Evolutionary conservation across 2,329 filamentous ascomycete genomes (phyloP).

Genomic region (Neofusicoccum cordaticola): DNA sequence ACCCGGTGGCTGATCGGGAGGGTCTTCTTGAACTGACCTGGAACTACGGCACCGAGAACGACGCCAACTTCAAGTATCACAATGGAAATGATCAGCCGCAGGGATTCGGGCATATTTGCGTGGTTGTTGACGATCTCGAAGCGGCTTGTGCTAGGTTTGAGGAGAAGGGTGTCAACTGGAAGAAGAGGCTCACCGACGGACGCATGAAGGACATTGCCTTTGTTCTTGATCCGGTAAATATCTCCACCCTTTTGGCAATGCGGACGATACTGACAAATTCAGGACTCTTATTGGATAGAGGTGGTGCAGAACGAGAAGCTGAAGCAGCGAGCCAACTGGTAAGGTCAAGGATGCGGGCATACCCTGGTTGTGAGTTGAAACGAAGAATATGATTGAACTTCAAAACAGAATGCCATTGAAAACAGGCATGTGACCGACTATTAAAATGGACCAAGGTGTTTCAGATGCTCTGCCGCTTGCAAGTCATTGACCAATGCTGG

Average conservation of each 20-base stretch:
- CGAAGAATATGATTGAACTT: not conserved
- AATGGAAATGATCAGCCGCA: constrained; percentile 89
- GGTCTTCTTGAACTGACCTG: constrained; percentile 88
- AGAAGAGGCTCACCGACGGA: constrained; percentile 91
- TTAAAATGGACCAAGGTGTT: too few relatives aligned
- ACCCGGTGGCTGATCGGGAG: constrained; percentile 66
- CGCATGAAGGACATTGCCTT: constrained; percentile 93
- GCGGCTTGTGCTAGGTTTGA: constrained; percentile 86
- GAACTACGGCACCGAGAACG: constrained; percentile 80
- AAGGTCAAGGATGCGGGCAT: constrained; percentile 13
- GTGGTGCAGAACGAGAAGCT: constrained; percentile 75
- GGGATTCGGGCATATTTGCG: constrained; percentile 89
- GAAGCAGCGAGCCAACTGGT: constrained; percentile 43
- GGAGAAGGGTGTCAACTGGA: constrained; percentile 77
- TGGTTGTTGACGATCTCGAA: constrained; percentile 84
- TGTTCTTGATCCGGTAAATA: constrained; percentile 57
- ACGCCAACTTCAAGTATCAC: constrained; percentile 81
- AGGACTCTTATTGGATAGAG: constrained; percentile 79
- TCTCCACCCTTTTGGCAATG: not conserved
- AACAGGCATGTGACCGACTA: too few relatives aligned
- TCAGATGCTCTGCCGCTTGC: too few relatives aligned
- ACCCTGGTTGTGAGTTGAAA: too few relatives aligned
- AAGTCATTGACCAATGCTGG: too few relatives aligned
- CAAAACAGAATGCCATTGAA: too few relatives aligned
- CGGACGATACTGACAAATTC: constrained; percentile 18